Percentiles rank a stretch among this genome's conserved stretches.
These are phyloP conservation scores for Mimosa pudica DNA, from an alignment of 306 rosid species.

Conservation along the genomic window DNA sequence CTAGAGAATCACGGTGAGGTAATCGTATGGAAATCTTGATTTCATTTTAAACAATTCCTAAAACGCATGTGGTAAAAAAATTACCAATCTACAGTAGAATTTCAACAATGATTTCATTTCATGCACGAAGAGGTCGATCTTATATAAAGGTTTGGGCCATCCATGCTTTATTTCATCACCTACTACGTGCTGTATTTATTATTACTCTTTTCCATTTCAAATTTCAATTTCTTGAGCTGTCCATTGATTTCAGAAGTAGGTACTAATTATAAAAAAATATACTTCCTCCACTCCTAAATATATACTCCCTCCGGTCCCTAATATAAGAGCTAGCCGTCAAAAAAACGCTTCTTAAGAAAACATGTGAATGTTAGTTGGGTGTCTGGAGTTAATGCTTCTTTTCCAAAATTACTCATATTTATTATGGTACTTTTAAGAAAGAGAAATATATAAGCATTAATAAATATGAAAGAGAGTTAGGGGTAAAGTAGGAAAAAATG, in stretches of 20 bases:
- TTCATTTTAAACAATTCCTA: not conserved
- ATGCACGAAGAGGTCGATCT: not conserved
- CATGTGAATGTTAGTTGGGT: too few relatives aligned
- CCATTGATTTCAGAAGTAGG: not conserved
- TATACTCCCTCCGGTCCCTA: too few relatives aligned
- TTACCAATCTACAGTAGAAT: not conserved
- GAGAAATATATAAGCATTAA: too few relatives aligned
- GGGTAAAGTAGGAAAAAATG: too few relatives aligned
- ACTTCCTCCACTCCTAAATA: too few relatives aligned
- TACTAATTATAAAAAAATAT: too few relatives aligned
- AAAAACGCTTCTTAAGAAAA: too few relatives aligned
- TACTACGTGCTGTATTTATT: constrained; percentile 17
- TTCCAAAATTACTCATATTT: too few relatives aligned
- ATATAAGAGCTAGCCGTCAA: too few relatives aligned
- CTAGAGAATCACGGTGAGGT: not conserved
- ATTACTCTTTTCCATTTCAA: not conserved
- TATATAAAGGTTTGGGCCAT: not conserved
- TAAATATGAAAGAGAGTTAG: too few relatives aligned
- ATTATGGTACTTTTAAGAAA: too few relatives aligned
- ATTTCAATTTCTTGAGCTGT: not conserved
- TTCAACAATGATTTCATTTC: not conserved
- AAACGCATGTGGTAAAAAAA: not conserved
- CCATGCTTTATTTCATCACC: not conserved
- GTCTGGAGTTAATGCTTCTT: too few relatives aligned
- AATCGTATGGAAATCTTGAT: not conserved